phyloP scores from a whole-genome alignment of 768 basidiomycete genomes.

The Macrocybe gigantea region DNA sequence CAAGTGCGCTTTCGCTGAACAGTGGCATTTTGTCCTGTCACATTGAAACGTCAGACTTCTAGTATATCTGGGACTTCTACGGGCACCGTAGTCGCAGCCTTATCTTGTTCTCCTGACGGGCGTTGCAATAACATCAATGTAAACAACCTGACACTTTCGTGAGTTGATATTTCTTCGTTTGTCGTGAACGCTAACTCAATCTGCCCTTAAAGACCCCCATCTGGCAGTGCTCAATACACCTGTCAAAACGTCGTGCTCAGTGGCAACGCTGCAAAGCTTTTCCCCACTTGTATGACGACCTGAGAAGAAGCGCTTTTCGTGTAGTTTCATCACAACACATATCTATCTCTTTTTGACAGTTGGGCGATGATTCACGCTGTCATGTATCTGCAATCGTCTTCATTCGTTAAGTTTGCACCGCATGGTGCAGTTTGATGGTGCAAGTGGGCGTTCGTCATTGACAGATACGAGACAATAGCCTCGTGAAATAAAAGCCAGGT shows the following conservation, averaged over 20 bases:
- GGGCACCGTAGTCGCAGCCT: constrained; percentile 43
- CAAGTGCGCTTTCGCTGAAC: constrained; percentile 23
- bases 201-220: constrained; percentile 23
- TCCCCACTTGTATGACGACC: constrained; percentile 31
- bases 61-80: constrained; percentile 57
- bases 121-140: constrained; percentile 46
- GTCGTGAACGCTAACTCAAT: not conserved
- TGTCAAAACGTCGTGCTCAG: constrained; percentile 50
- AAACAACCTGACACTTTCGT: constrained; percentile 40
- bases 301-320: not conserved
- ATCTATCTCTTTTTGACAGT: too few species aligned
- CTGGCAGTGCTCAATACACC: constrained; percentile 37
- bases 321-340: too few species aligned
- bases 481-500: too few species aligned
- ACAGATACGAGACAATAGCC: too few species aligned
- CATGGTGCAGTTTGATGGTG: too few species aligned
- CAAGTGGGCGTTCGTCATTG: too few species aligned
- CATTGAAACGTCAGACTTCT: not conserved
- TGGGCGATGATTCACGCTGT: too few species aligned
- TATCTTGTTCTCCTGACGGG: constrained; percentile 51
- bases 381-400: too few species aligned
- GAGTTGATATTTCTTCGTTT: constrained; percentile 12
- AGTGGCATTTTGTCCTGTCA: not conserved
- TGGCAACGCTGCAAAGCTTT: constrained; percentile 38
- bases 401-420: too few species aligned